Percentiles rank a stretch among this genome's conserved stretches.
These are phyloP conservation scores for Hyphopichia homilentoma DNA, from an alignment of 805 yeast species.

Conservation along the genomic window DNA sequence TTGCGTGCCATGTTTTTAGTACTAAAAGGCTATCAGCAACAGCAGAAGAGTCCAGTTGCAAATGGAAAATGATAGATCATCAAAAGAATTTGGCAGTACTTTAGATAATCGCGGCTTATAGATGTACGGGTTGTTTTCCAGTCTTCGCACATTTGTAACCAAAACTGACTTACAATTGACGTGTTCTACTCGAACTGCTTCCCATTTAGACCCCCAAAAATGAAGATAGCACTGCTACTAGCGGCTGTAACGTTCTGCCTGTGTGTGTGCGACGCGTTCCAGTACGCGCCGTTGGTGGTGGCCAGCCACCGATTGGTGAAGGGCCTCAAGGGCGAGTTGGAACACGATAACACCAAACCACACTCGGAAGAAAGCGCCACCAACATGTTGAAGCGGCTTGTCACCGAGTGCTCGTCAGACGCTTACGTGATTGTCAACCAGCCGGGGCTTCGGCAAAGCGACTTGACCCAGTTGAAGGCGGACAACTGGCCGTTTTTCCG, in stretches of 20 bases:
- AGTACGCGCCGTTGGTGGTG: slow-evolving; percentile 31
- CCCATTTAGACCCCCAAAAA: too few species aligned
- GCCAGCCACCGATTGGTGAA: slow-evolving; percentile 38
- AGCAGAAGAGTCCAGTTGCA: neutral
- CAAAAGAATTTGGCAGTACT: too few species aligned
- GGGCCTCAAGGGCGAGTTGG: slow-evolving; percentile 21
- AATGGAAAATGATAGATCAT: too few species aligned
- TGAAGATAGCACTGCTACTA: neutral
- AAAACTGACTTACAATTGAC: too few species aligned
- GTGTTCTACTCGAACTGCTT: too few species aligned
- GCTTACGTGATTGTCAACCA: slow-evolving; percentile 33
- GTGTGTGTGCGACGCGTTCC: slow-evolving; percentile 3
- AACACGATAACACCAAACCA: slow-evolving; percentile 11
- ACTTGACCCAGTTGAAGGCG: slow-evolving; percentile 25
- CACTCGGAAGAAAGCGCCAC: slow-evolving; percentile 25
- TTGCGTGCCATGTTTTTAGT: slow-evolving; percentile 1
- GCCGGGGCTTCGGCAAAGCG: slow-evolving; percentile 34
- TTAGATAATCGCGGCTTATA: too few species aligned
- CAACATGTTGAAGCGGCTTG: slow-evolving; percentile 30
- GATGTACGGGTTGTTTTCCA: too few species aligned
- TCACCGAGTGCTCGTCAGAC: slow-evolving; percentile 39
- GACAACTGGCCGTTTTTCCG: slow-evolving; percentile 47
- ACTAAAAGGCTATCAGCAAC: neutral
- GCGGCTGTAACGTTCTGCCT: neutral
- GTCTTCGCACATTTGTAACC: too few species aligned